Evolutionary conservation across 2,329 filamentous ascomycete species (phyloP), one percentile per base, ranked within the genome.

Genomic region (Xenoacremonium recifei): DNA sequence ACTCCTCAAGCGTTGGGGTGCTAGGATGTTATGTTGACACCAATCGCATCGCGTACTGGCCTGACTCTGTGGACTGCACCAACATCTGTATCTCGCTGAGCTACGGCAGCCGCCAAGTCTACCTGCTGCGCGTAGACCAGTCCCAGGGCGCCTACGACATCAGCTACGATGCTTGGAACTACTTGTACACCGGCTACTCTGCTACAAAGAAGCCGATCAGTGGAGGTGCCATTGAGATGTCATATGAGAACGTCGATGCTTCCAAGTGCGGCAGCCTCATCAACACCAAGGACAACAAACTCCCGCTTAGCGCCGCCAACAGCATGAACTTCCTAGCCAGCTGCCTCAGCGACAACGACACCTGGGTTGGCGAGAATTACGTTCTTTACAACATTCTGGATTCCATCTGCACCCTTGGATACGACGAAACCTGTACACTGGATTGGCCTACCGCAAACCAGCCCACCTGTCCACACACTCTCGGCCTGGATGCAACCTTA

Each of bases 111-210:
- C 75, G 77, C 35, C 65, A 64, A 18, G 65, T 84, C 44, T 71
- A 80, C 47, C 78, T 89, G 35, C 70, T 82, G 30, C 75, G 74
- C 55, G 63, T 82, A 53, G 79, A 82, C 62, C 66, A 71, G 48
- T 82, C 77, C 0, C 66, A 69, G 41, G 77, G 77, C 42, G 78
- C 78, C 21, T 60, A 80, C 61, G 79, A 82, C 58, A 68, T 82
- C 57, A 72, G 67, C 56, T 82, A 81, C 66, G 78, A 82, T 52
- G 78, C 79, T 17, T 82, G 77, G 76, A 80, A 80, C 63, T 79
- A 77, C 50, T 74, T 82, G n/a, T 54, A 63, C 36, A 75, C 70
- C 0, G 74, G 74, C 41, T 43, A 70, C 39, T 65, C 67, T 3
- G 77, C 77, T 4, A 64, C 64, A 2, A 58, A 68, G 12, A 60